These are phyloP conservation scores for Simmondsia chinensis DNA, from an alignment of 148 eudicot species.

Conservation along the genomic window DNA sequence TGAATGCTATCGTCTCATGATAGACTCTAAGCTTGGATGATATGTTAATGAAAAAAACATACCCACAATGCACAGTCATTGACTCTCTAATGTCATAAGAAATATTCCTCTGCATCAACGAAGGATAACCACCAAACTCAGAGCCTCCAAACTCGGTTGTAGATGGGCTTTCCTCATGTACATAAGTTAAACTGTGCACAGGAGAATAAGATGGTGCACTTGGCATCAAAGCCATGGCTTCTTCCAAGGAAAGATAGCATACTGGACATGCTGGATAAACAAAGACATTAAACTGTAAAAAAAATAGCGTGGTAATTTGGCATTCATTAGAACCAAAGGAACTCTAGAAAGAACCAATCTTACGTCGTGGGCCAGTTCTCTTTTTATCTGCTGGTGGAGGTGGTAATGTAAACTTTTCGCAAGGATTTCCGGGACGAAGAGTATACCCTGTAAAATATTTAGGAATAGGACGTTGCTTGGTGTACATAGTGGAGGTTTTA, in stretches of 20 bases:
- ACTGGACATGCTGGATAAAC: slow-evolving; percentile 96
- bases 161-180: slow-evolving; percentile 55
- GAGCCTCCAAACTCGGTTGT: slow-evolving; percentile 97
- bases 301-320: slow-evolving; percentile 1
- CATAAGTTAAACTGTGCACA: slow-evolving; percentile 49
- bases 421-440: slow-evolving; percentile 93
- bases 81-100: slow-evolving; percentile 81
- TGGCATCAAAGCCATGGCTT: slow-evolving; percentile 77
- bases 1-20: too few species aligned
- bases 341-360: slow-evolving; percentile 22
- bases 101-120: slow-evolving; percentile 75
- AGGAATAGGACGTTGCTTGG: slow-evolving; percentile 22
- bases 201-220: slow-evolving; percentile 80
- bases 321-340: neutral
- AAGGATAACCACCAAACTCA: slow-evolving; percentile 94
- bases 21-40: too few species aligned
- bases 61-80: slow-evolving; percentile 97
- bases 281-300: neutral
- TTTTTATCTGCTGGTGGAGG: slow-evolving; percentile 95
- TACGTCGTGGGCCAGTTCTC: slow-evolving; percentile 93
- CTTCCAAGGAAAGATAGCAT: slow-evolving; percentile 81
- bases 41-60: slow-evolving; percentile 13
- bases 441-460: slow-evolving; percentile 71
- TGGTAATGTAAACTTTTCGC: slow-evolving; percentile 76
- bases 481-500: slow-evolving; percentile 4